Evolutionary conservation across 1,284 basidiomycete genomes (phyloP).

Genomic region (Anthracocystis setariae): DNA sequence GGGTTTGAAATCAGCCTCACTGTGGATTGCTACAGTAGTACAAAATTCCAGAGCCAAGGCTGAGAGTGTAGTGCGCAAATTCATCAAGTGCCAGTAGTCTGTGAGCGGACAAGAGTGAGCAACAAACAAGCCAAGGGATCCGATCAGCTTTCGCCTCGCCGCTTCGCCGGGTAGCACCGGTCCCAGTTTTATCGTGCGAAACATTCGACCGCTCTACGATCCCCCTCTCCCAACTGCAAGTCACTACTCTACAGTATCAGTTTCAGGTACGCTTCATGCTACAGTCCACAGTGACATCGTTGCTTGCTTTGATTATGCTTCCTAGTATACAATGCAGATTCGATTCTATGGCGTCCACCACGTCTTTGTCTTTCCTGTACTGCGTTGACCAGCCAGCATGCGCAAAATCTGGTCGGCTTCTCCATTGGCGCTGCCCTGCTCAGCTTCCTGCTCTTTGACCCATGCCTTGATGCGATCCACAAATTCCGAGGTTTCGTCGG

Average conservation of each 20-base stretch:
- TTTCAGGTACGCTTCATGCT: too few relatives aligned
- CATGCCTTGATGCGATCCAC: constrained; percentile 32
- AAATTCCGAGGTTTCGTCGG: constrained; percentile 14
- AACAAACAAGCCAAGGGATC: constrained; percentile 12
- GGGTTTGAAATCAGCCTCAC: too few relatives aligned
- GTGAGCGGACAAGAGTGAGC: too few relatives aligned
- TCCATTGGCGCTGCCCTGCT: background rate
- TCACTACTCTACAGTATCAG: too few relatives aligned
- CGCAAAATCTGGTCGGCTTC: constrained; percentile 25
- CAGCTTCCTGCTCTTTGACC: constrained; percentile 1
- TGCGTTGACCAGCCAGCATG: constrained; percentile 40
- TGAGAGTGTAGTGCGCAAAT: too few relatives aligned
- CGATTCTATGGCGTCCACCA: constrained; percentile 32
- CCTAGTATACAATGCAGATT: background rate
- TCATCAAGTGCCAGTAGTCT: too few relatives aligned
- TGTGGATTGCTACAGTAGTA: too few relatives aligned
- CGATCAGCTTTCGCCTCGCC: constrained; percentile 19
- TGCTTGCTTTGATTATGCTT: background rate
- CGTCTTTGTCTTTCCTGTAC: constrained; percentile 25
- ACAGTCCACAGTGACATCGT: too few relatives aligned
- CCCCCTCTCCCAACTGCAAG: too few relatives aligned
- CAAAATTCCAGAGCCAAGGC: too few relatives aligned
- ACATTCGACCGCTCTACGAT: background rate
- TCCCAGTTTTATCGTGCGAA: constrained; percentile 29
- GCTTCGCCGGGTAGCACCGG: constrained; percentile 19